Base-by-base conservation (phyloP, 805 yeast species). In the Yamadazyma ubonensis region DNA sequence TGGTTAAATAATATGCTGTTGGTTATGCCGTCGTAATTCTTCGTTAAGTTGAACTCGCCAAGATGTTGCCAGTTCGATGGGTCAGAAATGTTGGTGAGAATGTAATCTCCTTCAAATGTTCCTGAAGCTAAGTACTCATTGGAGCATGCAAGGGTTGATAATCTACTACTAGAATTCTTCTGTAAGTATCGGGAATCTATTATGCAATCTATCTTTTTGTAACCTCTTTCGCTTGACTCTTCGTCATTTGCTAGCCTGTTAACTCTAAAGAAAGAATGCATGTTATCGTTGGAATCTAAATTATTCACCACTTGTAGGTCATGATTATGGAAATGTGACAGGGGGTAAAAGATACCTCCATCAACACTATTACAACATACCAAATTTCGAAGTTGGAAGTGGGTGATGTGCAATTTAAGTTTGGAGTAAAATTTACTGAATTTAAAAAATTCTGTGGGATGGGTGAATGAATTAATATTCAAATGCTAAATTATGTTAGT, bases 321-420 rank as follows among this genome's bases (percentile, higher is more conserved):
- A 38, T 55, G 51, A 43, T 55, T 57, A 41, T 55, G 54, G 42
- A 45, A 58, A 43, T 58, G 61, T 21, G 63, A 58, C 51, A 65
- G 63, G 5, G 71, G 70, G 40, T 66, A 68, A 46, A 54, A 68
- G n/a, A 68, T 58, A 5, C 72, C 72, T 31, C 57, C 58, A 9
- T 57, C 52, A 38, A 50, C 50, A 33, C 53, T 57, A 9, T 57
- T 56, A 47, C 61, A 71, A 40, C 67, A 65, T 6, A 79, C 69
- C 35, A 78, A 57, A 41, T 76, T 71, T 11, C 84, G 58, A 23
- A 79, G 60, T 57, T 79, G 84, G 53, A 78, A 78, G 59, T 80
- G 84, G 14, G 73, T 69, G 9, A 77, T 59, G 45, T 67, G 70
- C 5, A 80, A 75, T 37, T 67, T 70, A 6, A 79, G 65, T 43